phyloP scores from a whole-genome alignment of 2,329 filamentous ascomycete species.

The Allantophomopsis lycopodina region DNA sequence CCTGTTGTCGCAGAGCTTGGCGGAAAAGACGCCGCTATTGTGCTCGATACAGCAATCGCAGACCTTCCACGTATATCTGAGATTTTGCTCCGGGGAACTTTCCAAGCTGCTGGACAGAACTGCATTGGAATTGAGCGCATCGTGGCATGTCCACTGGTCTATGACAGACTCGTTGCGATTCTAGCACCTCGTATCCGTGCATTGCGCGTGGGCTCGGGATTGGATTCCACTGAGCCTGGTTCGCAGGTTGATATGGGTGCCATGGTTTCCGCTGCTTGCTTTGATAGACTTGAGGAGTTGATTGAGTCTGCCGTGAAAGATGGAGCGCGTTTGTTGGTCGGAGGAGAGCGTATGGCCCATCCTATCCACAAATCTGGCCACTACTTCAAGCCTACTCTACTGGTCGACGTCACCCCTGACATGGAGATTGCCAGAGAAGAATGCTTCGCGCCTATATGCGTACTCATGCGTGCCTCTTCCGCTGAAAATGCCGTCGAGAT shows the following conservation, averaged over 20 bases:
- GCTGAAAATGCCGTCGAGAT: slow-evolving; percentile 54
- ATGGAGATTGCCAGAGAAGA: slow-evolving; percentile 88
- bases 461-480: slow-evolving; percentile 62
- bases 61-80: slow-evolving; percentile 63
- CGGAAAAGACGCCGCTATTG: slow-evolving; percentile 84
- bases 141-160: slow-evolving; percentile 64
- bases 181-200: slow-evolving; percentile 62
- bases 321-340: slow-evolving; percentile 71
- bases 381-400: slow-evolving; percentile 84
- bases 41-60: slow-evolving; percentile 58
- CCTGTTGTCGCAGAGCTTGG: slow-evolving; percentile 86
- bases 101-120: slow-evolving; percentile 93
- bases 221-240: slow-evolving; percentile 28
- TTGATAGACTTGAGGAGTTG: slow-evolving; percentile 61
- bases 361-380: slow-evolving; percentile 65
- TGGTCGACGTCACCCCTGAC: slow-evolving; percentile 72
- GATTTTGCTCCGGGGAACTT: slow-evolving; percentile 81
- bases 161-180: slow-evolving; percentile 55
- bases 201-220: slow-evolving; percentile 61
- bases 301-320: slow-evolving; percentile 63
- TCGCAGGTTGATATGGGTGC: slow-evolving; percentile 68
- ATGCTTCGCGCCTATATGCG: slow-evolving; percentile 84
- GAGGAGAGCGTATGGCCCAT: slow-evolving; percentile 60
- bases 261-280: slow-evolving; percentile 69
- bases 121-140: slow-evolving; percentile 95